Evolutionary conservation across 1,284 basidiomycete species (phyloP).

Genomic region (Gymnopus androsaceus): DNA sequence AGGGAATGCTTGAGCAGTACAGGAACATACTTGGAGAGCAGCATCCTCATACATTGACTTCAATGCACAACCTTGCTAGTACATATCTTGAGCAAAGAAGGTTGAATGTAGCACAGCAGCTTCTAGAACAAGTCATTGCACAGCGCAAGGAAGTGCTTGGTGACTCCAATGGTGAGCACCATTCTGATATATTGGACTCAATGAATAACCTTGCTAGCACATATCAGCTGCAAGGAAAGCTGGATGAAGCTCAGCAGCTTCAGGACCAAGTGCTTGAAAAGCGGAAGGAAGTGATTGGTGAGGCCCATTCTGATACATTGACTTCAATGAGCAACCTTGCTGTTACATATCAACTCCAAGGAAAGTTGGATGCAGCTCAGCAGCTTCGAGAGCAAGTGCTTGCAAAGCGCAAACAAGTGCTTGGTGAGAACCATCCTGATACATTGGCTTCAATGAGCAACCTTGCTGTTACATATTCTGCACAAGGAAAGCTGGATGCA

Average conservation of each 20-base stretch:
- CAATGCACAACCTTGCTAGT: too few species aligned
- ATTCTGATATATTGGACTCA: background rate
- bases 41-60: too few species aligned
- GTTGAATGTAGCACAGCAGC: background rate
- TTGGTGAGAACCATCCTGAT: slow-evolving; percentile 1
- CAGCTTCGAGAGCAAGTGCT: background rate
- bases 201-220: background rate
- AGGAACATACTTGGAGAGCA: too few species aligned
- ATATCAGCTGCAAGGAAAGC: background rate
- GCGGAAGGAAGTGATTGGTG: background rate
- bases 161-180: too few species aligned
- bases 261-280: background rate
- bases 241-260: background rate
- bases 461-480: background rate
- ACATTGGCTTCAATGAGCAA: background rate
- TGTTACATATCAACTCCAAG: background rate
- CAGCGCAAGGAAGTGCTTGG: background rate
- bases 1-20: too few species aligned
- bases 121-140: background rate
- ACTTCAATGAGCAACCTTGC: background rate
- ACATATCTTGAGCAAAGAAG: background rate
- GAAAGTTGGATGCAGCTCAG: background rate
- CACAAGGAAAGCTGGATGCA: too few species aligned
- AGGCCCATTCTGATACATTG: too few species aligned
- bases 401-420: background rate